Base-by-base conservation (phyloP, 176 grass and related monocot species). In the Aegilops speltoides region DNA sequence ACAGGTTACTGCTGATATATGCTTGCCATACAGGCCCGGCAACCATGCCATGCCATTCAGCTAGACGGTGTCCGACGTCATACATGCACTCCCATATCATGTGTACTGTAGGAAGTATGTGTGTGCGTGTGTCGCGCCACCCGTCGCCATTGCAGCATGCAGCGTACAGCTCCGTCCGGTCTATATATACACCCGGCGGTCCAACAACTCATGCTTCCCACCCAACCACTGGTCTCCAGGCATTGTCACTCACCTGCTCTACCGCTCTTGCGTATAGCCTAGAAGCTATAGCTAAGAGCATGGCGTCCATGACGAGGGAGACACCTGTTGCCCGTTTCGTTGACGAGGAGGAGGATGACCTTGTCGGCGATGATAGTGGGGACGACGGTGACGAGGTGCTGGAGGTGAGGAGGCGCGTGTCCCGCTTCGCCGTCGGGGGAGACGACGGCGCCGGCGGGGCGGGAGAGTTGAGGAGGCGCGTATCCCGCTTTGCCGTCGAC, bases 401-500 rank as follows among this genome's bases (percentile, higher is more conserved):
- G 50, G 84, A 77, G 34, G 48, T 80, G 68, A 81, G 86, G 41
- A 85, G 14, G 56, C 80, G 73, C 38, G 78, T 89, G 82, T 90
- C 89, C 6, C 61, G 66, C 22, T 85, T 94, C 40, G 77, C 93
- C 36, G 81, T 88, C 25, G 90, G 90, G 40, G 88, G 43, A 1
- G 79, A 76, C 14, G 68, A 68, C 34, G 87, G 28, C 7, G 70
- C 38, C n/a, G 70, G 71, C 7, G 71, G 23, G n/a, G 73, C 26
- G 26, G 25, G 26, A 1, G 73, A 76, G 73, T 9, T 31, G 26
- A 81, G 86, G 41, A 78, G 14, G 70, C 80, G 67, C 31, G 73
- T 89, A 48, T 88, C 89, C 8, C 61, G 66, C 22, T 85, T 94
- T 40, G 77, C 90, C 29, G 78, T 86, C 67, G 88, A 92, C 25